Conservation (phyloP, 768 basidiomycete genomes). For the Chalciporus pseudorubinellus region DNA sequence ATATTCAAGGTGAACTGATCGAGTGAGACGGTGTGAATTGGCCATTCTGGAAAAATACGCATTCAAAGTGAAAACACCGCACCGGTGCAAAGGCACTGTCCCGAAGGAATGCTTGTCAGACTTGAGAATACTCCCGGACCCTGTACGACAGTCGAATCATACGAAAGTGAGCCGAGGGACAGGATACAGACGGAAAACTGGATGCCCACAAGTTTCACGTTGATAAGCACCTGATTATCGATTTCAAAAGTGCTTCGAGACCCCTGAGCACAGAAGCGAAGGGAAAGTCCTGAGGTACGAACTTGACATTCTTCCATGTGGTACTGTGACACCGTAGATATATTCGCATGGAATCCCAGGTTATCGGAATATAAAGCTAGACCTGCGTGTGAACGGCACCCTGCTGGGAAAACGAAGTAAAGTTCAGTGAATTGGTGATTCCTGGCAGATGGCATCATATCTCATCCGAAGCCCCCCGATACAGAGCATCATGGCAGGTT, state of each 20-base stretch:
- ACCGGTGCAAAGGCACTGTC: not conserved
- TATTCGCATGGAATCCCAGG: constrained; percentile 13
- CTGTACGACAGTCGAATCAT: not conserved
- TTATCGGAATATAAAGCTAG: constrained; percentile 11
- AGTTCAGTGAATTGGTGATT: constrained; percentile 17
- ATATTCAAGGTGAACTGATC: not conserved
- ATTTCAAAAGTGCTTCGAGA: constrained; percentile 19
- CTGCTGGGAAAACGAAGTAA: constrained; percentile 9
- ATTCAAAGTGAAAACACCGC: constrained; percentile 3
- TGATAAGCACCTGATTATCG: constrained; percentile 28
- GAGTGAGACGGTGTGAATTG: constrained; percentile 1
- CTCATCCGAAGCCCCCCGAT: not conserved
- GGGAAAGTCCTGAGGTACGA: constrained; percentile 22
- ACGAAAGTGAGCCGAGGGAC: not conserved
- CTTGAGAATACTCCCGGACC: not conserved
- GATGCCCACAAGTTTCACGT: constrained; percentile 1
- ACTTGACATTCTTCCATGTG: constrained; percentile 18
- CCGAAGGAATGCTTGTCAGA: not conserved
- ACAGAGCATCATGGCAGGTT: not conserved
- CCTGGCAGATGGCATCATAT: not conserved
- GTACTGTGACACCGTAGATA: constrained; percentile 15
- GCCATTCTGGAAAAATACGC: constrained; percentile 4
- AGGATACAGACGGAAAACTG: not conserved
- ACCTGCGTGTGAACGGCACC: constrained; percentile 17
- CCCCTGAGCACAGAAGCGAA: constrained; percentile 27